Evolutionary conservation across 768 basidiomycete species (phyloP).

Genomic region (Chiua virens): DNA sequence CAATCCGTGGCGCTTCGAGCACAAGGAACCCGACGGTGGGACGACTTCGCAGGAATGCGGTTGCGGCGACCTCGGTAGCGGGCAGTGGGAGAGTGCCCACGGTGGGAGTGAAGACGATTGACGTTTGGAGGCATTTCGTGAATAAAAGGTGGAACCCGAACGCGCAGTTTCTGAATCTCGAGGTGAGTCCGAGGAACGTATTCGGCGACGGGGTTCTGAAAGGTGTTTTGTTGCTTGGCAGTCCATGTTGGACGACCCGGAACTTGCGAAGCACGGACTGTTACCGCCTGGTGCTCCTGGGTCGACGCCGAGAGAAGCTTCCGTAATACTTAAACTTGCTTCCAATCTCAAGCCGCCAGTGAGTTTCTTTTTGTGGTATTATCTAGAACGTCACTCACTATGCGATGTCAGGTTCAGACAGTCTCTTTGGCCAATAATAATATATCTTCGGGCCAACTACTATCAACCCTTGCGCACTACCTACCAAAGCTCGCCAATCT

Average conservation of each 20-base stretch:
- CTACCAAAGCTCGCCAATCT: constrained; percentile 80
- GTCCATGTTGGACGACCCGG: constrained; percentile 78
- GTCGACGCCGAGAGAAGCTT: constrained; percentile 62
- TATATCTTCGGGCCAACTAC: constrained; percentile 54
- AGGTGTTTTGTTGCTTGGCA: constrained; percentile 30
- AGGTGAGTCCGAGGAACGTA: constrained; percentile 50
- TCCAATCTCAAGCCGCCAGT: constrained; percentile 76
- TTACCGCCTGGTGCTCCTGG: constrained; percentile 67
- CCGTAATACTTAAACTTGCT: constrained; percentile 89
- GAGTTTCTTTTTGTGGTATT: constrained; percentile 12
- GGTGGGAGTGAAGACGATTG: constrained; percentile 44
- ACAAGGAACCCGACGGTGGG: constrained; percentile 43
- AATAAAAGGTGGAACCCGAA: constrained; percentile 71
- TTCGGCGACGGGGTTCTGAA: background rate
- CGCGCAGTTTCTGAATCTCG: constrained; percentile 72
- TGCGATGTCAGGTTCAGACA: constrained; percentile 58
- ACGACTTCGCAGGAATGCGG: constrained; percentile 61
- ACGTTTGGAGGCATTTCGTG: constrained; percentile 77
- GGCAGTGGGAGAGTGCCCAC: constrained; percentile 17
- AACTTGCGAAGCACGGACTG: constrained; percentile 70
- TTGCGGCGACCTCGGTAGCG: constrained; percentile 29
- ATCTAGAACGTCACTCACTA: background rate
- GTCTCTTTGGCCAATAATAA: constrained; percentile 84
- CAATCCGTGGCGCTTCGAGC: constrained; percentile 66
- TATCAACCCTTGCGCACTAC: constrained; percentile 66